A percentile compares a stretch with the other conserved stretches of the same genome.
These are phyloP conservation scores for Reutealis trisperma DNA, from an alignment of 345 rosid species.

Conservation along the genomic window DNA sequence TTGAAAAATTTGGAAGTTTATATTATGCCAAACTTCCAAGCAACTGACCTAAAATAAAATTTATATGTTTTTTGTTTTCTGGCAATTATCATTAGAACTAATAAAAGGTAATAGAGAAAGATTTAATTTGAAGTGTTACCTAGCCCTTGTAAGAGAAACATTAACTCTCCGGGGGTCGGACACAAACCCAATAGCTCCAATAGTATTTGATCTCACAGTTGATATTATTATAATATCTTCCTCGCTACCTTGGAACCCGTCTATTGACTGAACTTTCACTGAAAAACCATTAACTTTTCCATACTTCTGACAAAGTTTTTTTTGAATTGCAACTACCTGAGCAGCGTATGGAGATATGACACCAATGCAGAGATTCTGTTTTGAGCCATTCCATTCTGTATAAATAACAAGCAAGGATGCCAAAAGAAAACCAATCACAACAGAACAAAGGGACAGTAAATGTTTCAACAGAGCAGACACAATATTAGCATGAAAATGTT, in stretches of 20 bases:
- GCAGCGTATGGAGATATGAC: constrained; percentile 28
- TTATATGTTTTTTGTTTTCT: too few relatives aligned
- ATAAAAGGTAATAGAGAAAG: not conserved
- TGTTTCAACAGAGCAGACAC: not conserved
- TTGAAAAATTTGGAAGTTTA: too few relatives aligned
- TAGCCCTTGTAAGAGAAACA: constrained; percentile 30
- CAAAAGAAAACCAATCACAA: not conserved
- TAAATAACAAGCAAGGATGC: not conserved
- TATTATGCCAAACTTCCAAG: too few relatives aligned
- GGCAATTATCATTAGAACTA: not conserved
- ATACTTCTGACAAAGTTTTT: constrained; percentile 10
- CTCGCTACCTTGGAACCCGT: constrained; percentile 32
- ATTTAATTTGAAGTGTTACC: constrained; percentile 4
- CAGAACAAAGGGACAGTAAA: not conserved
- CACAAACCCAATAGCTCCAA: constrained; percentile 22
- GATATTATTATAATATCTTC: constrained; percentile 28
- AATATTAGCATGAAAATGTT: not conserved
- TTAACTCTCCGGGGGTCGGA: constrained; percentile 18
- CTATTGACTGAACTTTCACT: constrained; percentile 22
- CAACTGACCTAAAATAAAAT: too few relatives aligned
- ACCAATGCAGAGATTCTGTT: constrained; percentile 9
- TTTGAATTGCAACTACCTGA: constrained; percentile 14
- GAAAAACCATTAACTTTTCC: constrained; percentile 14
- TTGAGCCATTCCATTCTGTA: constrained; percentile 15
- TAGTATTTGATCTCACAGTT: constrained; percentile 24